phyloP scores from a whole-genome alignment of 2,329 filamentous ascomycete genomes.

The Fusarium miscanthi region DNA sequence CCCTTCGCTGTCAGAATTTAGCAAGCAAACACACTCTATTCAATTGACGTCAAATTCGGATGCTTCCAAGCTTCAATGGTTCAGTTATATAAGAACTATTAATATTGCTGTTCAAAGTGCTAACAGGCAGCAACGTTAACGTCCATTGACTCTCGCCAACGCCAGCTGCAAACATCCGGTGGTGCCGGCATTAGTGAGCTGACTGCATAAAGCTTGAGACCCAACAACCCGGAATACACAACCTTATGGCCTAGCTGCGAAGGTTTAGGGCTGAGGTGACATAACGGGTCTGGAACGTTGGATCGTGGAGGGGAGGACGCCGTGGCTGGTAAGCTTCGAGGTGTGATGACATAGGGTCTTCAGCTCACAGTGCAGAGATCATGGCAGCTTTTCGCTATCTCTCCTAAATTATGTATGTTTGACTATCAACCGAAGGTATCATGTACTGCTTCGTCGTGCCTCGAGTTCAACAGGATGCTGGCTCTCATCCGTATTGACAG shows the following conservation, averaged over 20 bases:
- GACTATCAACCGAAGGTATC: neutral
- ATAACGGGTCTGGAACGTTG: neutral
- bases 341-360: neutral
- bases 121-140: neutral
- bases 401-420: neutral
- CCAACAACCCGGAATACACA: neutral
- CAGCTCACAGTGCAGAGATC: neutral
- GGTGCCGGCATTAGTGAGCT: constrained; percentile 2
- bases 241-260: neutral
- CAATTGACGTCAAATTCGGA: neutral
- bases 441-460: neutral
- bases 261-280: constrained; percentile 4
- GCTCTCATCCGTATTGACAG: neutral
- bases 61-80: neutral
- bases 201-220: constrained; percentile 8
- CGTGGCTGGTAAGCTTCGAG: neutral
- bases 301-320: neutral
- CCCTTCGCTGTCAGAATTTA: neutral
- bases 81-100: no score
- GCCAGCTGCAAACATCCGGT: neutral
- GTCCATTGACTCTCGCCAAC: neutral
- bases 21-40: neutral
- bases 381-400: neutral
- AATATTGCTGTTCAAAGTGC: neutral
- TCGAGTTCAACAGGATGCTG: neutral